Conservation (phyloP, 2,329 filamentous ascomycete species). For the Curvularia hawaiiensis region DNA sequence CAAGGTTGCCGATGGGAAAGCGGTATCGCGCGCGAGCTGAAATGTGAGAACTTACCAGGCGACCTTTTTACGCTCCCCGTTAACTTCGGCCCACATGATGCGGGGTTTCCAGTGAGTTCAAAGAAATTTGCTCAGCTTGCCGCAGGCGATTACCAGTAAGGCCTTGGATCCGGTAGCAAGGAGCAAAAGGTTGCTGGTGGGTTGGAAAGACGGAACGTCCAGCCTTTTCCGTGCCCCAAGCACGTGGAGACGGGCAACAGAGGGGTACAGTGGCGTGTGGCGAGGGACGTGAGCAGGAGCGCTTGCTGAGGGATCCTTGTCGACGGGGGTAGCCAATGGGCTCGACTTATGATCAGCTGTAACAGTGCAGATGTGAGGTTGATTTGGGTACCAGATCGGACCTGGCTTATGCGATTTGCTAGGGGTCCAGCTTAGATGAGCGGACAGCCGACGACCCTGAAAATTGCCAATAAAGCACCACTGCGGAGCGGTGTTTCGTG, state of each 20-base stretch:
- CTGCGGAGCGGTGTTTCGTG: constrained; percentile 19
- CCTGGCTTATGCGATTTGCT: constrained; percentile 25
- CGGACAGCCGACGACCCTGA: constrained; percentile 26
- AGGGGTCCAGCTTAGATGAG: constrained; percentile 31
- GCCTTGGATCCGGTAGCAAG: constrained; percentile 26
- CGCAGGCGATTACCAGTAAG: constrained; percentile 19
- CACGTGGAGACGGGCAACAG: constrained; percentile 36
- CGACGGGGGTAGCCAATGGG: constrained; percentile 28
- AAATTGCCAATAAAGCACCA: constrained; percentile 20
- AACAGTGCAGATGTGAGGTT: constrained; percentile 14
- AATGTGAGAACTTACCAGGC: constrained; percentile 64
- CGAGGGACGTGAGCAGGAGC: constrained; percentile 21
- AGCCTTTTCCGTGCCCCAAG: constrained; percentile 24
- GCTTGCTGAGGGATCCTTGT: constrained; percentile 25
- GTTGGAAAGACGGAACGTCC: constrained; percentile 19
- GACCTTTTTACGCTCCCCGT: constrained; percentile 76
- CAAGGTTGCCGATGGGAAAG: not conserved
- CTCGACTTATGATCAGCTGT: constrained; percentile 27
- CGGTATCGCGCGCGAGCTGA: not conserved
- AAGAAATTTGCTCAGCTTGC: constrained; percentile 40
- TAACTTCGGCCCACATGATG: constrained; percentile 64
- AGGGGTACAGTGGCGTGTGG: constrained; percentile 33
- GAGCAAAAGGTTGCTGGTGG: constrained; percentile 26
- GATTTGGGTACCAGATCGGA: constrained; percentile 22
- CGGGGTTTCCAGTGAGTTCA: constrained; percentile 31